Evolutionary conservation across 2,329 filamentous ascomycete species (phyloP).

Genomic region (Xylariaceae sp.): DNA sequence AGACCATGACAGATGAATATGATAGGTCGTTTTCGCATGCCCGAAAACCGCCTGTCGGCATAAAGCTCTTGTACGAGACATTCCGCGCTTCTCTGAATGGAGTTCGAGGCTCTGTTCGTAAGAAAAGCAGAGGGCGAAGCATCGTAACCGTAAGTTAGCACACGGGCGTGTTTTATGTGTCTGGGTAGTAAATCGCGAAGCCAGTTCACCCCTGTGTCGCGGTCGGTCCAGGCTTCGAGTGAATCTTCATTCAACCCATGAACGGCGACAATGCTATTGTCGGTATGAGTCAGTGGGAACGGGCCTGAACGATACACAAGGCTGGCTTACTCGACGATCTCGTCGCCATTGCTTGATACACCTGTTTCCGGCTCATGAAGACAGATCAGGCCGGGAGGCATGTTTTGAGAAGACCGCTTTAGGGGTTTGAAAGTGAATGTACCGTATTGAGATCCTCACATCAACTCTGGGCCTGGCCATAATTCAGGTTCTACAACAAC

Average conservation of each 20-base stretch:
- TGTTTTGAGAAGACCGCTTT: neutral
- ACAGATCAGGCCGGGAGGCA: constrained; percentile 11
- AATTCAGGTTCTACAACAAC: too few relatives aligned
- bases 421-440: too few relatives aligned
- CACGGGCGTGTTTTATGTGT: constrained; percentile 17
- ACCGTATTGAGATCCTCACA: too few relatives aligned
- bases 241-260: constrained; percentile 32
- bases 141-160: constrained; percentile 27
- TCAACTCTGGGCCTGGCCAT: too few relatives aligned
- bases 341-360: neutral
- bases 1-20: constrained; percentile 37
- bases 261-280: constrained; percentile 33
- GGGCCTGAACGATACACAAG: neutral
- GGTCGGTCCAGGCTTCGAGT: constrained; percentile 30
- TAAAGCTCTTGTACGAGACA: constrained; percentile 31
- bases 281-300: neutral
- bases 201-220: constrained; percentile 27
- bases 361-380: constrained; percentile 2
- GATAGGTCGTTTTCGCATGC: constrained; percentile 29
- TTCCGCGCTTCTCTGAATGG: constrained; percentile 26
- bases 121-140: constrained; percentile 20
- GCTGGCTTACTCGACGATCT: constrained; percentile 11
- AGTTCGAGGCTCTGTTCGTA: constrained; percentile 17
- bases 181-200: constrained; percentile 30
- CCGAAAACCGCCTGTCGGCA: constrained; percentile 26